phyloP scores from a whole-genome alignment of 1,139 yeast species.

The Blastobotrys arbuscula region DNA sequence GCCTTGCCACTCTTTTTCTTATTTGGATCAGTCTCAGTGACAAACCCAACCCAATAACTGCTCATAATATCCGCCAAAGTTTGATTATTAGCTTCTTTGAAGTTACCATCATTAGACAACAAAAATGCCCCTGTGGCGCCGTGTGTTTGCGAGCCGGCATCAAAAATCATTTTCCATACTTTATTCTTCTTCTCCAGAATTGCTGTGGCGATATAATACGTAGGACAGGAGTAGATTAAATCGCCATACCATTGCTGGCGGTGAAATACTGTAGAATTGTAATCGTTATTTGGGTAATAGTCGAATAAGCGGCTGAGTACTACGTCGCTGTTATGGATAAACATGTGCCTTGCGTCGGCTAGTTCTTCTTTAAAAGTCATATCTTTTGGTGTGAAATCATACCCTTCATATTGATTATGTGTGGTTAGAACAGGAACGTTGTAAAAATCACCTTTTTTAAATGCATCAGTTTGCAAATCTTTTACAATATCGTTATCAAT shows the following conservation, averaged over 20 bases:
- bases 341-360: conserved; percentile 10
- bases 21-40: conserved; percentile 15
- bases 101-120: neutral
- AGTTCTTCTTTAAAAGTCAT: conserved; percentile 3
- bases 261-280: conserved; percentile 10
- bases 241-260: conserved; percentile 17
- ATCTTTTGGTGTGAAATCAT: conserved; percentile 4
- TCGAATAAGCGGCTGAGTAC: neutral
- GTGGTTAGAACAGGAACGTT: conserved; percentile 13
- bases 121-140: conserved; percentile 14
- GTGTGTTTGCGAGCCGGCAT: conserved; percentile 14
- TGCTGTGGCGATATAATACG: conserved; percentile 12
- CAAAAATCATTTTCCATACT: conserved; percentile 14
- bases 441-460: conserved; percentile 11
- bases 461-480: conserved; percentile 10
- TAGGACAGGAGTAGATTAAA: conserved; percentile 16
- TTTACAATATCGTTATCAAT: conserved; percentile 15
- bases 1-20: neutral
- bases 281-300: conserved; percentile 7
- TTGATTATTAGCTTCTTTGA: conserved; percentile 12
- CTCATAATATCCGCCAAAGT: conserved; percentile 10
- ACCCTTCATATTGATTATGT: conserved; percentile 15
- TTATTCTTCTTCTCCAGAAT: neutral
- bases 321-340: neutral
- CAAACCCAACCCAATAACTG: conserved; percentile 15